Evolutionary conservation across 306 rosid species (phyloP), one percentile per base, ranked within the genome.

Genomic region (Quercus suber): DNA sequence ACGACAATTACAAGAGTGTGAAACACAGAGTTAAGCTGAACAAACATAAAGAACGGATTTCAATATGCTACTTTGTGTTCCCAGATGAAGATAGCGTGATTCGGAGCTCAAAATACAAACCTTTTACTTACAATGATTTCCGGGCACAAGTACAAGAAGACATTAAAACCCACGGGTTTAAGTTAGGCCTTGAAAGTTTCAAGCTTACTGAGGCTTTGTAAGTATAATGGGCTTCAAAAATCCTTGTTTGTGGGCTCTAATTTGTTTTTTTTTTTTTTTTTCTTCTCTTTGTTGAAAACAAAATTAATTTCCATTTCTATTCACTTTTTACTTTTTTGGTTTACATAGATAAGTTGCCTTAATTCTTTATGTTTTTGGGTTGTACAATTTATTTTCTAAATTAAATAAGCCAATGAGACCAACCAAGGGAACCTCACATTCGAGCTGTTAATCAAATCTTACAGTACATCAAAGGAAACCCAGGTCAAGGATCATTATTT

Each of bases 181-280:
- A 93, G 78, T 89, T 93, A 78, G 96, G 97, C 6, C 92, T 93
- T 41, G 51, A 89, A 27, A 86, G 91, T 72, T 91, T 93, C 88
- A 79, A 63, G 12, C 68, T 51, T 1, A 73, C 31, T 6, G 20
- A 63, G 37, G 37, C 43, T 33, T 63, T 37, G 18, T 27, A 51
- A 0, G 60, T 11, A 52, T 49, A 14, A 7, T 35, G 52, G 75
- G 74, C 51, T 43, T 14, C 30, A 25, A 43, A n/a, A 18, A 25
- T 31, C 37, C 19, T 25, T 31, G 30, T 23, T 35, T 77, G 1
- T 51, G 45, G 19, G 63, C 74, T 35, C 33, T 9, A 12, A 10
- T 19, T 21, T 19, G 11, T 1, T 56, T 3, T 1, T 56, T 56
- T 56, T 3, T 1, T 56, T 56, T 2, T 7, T 10, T 20, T 10